phyloP scores from a whole-genome alignment of 208 protist genomes.

The Wallacemonas sp. region DNA sequence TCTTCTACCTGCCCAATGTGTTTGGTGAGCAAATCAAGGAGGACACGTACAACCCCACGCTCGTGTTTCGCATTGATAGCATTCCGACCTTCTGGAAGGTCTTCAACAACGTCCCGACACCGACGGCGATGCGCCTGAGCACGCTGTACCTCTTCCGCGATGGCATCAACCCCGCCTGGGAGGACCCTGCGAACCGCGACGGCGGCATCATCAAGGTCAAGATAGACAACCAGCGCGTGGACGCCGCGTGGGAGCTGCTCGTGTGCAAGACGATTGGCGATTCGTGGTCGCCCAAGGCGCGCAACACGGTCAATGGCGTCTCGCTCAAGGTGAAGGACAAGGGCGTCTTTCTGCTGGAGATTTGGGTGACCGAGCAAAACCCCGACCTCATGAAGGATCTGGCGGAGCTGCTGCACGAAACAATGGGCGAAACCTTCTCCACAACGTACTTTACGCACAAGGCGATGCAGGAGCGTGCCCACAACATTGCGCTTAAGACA shows the following conservation, averaged over 20 bases:
- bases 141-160: conserved; percentile 96
- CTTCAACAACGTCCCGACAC: conserved; percentile 92
- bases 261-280: conserved; percentile 83
- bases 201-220: conserved; percentile 86
- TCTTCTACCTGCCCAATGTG: conserved; percentile 69
- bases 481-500: conserved; percentile 33
- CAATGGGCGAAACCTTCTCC: conserved; percentile 58
- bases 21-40: conserved; percentile 66
- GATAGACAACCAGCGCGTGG: conserved; percentile 35
- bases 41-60: conserved; percentile 78
- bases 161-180: conserved; percentile 96
- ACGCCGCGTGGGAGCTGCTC: conserved; percentile 83
- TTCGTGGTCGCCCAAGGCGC: conserved; percentile 69
- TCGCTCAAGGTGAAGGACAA: conserved; percentile 77
- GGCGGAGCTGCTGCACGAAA: conserved; percentile 49
- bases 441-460: conserved; percentile 60
- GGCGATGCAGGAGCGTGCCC: conserved; percentile 60
- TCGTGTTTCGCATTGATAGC: conserved; percentile 80
- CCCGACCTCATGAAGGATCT: conserved; percentile 65
- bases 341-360: conserved; percentile 64
- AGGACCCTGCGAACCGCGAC: conserved; percentile 89
- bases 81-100: conserved; percentile 89
- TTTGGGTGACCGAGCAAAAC: conserved; percentile 81
- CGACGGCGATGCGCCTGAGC: conserved; percentile 71
- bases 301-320: conserved; percentile 78